Evolutionary conservation across 768 basidiomycete genomes (phyloP), one percentile per base, ranked within the genome.

Genomic region (Russula ochroleuca): DNA sequence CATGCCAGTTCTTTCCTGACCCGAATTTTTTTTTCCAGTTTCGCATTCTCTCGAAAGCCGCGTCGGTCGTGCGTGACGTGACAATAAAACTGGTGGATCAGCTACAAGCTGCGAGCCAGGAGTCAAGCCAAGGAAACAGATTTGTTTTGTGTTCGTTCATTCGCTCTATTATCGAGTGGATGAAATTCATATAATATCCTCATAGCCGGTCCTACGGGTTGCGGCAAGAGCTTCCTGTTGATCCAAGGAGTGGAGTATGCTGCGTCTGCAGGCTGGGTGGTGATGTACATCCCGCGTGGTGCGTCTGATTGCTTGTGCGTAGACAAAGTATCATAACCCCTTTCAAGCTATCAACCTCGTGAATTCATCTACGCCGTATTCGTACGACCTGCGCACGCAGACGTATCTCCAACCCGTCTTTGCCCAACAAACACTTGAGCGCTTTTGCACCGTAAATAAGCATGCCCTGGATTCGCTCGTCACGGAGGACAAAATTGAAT

Each of bases 271-370:
- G 81, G 82, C 31, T 94, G 92, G 90, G 80, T 95, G 23, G 90
- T 93, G 19, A 73, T 95, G 19, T 97, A 94, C 72, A 81, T 94
- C 28, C 92, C 94, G 3, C 79, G 87, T 75, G 84, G 92, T 90
- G 37, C 53, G 80, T 73, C 33, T 13, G 28, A 40, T 21, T 19
- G 25, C 25, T 37, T 10, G 33, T 38, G 33, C 11, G 17, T 41
- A 9, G 51, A 25, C n/a, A 28, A 35, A 15, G 5, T 48, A 13
- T 38, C 11, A 43, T 15, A 14, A 59, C 11, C 2, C 7, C 17
- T 41, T 41, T 25, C 3, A 21, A 86, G 85, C 78, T 1, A 77
- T 80, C 62, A 77, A 76, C 53, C 78, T 92, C 49, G 87, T 94
- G 47, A 85, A 93, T 73, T 89, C 88, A 9, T 85, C 87, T 1